A percentile compares a stretch with the other conserved stretches of the same genome.
Conservation (phyloP, 257 asterid genomes). For the Vinca minor region DNA sequence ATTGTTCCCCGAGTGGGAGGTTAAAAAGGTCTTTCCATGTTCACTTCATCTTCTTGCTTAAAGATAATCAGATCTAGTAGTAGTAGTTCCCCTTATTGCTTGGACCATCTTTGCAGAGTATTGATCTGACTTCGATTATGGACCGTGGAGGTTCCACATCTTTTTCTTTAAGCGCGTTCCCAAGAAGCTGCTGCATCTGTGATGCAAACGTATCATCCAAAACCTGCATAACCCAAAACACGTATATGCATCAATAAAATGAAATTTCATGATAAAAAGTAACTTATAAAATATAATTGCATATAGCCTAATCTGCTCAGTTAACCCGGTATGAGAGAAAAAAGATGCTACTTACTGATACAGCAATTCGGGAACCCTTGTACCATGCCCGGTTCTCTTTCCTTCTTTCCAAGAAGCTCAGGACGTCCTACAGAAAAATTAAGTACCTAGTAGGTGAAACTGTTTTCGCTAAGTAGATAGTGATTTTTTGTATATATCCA, state of each 20-base stretch:
- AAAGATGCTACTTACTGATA: slow-evolving; percentile 32
- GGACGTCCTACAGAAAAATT: slow-evolving; percentile 29
- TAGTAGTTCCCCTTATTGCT: slow-evolving; percentile 28
- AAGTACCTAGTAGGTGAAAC: neutral
- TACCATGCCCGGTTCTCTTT: slow-evolving; percentile 51
- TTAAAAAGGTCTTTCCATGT: neutral
- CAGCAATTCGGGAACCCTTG: slow-evolving; percentile 40
- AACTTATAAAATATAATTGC: neutral
- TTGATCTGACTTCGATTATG: slow-evolving; percentile 38
- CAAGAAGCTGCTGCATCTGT: slow-evolving; percentile 46
- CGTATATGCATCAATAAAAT: neutral
- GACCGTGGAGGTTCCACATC: slow-evolving; percentile 46
- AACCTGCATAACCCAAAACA: slow-evolving; percentile 23
- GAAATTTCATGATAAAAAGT: neutral
- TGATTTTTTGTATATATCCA: neutral
- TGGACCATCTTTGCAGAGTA: slow-evolving; percentile 40
- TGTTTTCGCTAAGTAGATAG: neutral
- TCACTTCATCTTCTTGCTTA: neutral
- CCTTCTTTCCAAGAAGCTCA: slow-evolving; percentile 41
- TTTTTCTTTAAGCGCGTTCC: slow-evolving; percentile 38
- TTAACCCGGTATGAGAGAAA: neutral
- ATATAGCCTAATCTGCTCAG: neutral
- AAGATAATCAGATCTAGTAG: slow-evolving; percentile 10
- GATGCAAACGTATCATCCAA: slow-evolving; percentile 45
- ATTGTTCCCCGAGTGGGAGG: neutral